phyloP scores from a whole-genome alignment of 2,329 filamentous ascomycete genomes.

The Stylonectria norvegica region DNA sequence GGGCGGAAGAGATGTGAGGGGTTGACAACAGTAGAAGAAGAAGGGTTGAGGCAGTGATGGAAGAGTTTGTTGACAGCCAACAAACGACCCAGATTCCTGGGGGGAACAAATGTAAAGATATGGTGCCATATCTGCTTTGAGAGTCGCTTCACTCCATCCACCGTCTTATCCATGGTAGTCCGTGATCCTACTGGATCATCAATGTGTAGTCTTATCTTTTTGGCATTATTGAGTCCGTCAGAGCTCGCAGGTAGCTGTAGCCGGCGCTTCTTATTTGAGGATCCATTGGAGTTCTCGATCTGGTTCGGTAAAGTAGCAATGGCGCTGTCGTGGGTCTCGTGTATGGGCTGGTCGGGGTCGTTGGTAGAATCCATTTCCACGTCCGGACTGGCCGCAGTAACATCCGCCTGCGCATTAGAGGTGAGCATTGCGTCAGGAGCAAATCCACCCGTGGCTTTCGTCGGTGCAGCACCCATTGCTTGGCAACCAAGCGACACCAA shows the following conservation, averaged over 20 bases:
- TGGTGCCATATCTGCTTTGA: slow-evolving; percentile 67
- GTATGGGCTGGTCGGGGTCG: slow-evolving; percentile 9
- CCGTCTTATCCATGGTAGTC: slow-evolving; percentile 6
- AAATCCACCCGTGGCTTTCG: slow-evolving; percentile 5
- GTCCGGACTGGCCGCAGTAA: slow-evolving; percentile 7
- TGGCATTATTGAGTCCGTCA: slow-evolving; percentile 12
- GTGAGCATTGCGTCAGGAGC: slow-evolving; percentile 11
- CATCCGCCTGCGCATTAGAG: slow-evolving; percentile 6
- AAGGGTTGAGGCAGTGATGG: slow-evolving; percentile 55
- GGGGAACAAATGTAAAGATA: slow-evolving; percentile 64
- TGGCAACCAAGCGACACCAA: slow-evolving; percentile 4
- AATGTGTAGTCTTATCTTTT: slow-evolving; percentile 21
- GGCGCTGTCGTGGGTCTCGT: slow-evolving; percentile 14
- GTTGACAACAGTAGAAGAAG: slow-evolving; percentile 37
- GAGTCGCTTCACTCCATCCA: slow-evolving; percentile 34
- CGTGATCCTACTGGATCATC: slow-evolving; percentile 8
- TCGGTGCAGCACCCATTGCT: slow-evolving; percentile 12
- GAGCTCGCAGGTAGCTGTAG: slow-evolving; percentile 7
- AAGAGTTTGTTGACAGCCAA: slow-evolving; percentile 66
- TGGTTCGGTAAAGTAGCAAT: slow-evolving; percentile 10
- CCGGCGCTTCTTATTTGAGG: slow-evolving; percentile 21
- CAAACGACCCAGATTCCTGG: slow-evolving; percentile 60
- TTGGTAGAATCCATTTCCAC: slow-evolving; percentile 11
- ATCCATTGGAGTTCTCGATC: slow-evolving; percentile 4
- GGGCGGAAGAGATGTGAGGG: slow-evolving; percentile 14